phyloP scores from a whole-genome alignment of 2,329 filamentous ascomycete genomes.

The Diaporthe humulicola region DNA sequence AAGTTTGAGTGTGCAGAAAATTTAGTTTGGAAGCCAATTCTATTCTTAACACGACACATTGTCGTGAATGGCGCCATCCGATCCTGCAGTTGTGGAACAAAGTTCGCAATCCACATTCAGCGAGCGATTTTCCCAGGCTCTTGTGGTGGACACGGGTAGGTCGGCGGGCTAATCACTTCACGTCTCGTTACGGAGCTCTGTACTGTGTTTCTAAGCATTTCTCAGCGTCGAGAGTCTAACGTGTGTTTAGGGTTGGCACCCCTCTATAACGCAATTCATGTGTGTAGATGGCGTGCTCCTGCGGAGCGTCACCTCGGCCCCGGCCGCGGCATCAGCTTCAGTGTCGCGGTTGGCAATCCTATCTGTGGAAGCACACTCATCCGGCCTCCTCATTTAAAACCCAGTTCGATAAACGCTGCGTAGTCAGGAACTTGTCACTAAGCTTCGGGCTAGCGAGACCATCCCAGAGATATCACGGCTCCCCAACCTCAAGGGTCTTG shows the following conservation, averaged over 20 bases:
- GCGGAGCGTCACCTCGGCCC: slow-evolving; percentile 13
- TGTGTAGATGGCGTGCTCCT: slow-evolving; percentile 36
- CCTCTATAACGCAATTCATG: slow-evolving; percentile 40
- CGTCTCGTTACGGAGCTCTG: neutral
- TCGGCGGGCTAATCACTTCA: neutral
- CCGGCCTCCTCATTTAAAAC: neutral
- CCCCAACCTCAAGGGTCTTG: neutral
- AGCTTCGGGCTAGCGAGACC: neutral
- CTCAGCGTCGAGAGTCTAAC: neutral
- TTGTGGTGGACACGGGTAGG: neutral
- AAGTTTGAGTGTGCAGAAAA: neutral
- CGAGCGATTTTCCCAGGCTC: neutral
- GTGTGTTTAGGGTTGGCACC: neutral
- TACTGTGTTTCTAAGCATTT: neutral
- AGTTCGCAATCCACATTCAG: neutral
- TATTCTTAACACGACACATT: neutral
- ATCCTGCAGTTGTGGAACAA: neutral
- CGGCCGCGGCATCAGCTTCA: slow-evolving; percentile 17
- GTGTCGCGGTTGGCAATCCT: neutral
- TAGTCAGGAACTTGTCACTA: neutral
- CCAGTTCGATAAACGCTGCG: neutral
- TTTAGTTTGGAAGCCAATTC: rapidly evolving
- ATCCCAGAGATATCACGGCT: too few species aligned
- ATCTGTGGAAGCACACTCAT: neutral
- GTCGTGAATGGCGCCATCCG: neutral